A percentile compares a stretch with the other conserved stretches of the same genome.
Evolutionary conservation across 1,284 basidiomycete species (phyloP).

Genomic region (Leccinum fallax): DNA sequence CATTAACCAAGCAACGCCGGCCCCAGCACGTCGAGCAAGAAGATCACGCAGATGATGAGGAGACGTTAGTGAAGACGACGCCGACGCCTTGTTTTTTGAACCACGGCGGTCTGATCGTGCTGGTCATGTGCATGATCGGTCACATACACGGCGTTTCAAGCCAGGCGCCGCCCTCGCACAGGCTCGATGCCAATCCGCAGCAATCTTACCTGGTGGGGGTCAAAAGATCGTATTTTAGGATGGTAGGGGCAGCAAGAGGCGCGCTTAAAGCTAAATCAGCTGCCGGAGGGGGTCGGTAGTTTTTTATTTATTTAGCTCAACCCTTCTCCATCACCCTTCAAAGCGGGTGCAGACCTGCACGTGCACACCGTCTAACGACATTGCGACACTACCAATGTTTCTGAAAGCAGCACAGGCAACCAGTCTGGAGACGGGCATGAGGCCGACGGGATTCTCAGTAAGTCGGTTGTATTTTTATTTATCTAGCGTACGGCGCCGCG

Average conservation of each 20-base stretch:
- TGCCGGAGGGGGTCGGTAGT: no score
- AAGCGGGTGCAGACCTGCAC: no score
- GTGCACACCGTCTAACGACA: no score
- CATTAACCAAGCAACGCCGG: constrained; percentile 6
- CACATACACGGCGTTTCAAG: constrained; percentile 52
- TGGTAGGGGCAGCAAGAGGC: not conserved
- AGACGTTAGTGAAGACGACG: not conserved
- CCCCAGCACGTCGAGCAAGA: not conserved
- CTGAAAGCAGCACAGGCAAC: no score
- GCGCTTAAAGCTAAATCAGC: no score
- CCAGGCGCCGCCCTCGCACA: constrained; percentile 91
- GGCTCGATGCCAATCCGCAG: constrained; percentile 84
- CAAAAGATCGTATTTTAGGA: constrained; percentile 79
- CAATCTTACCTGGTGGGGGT: constrained; percentile 81
- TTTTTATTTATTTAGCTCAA: no score
- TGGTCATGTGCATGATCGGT: constrained; percentile 5
- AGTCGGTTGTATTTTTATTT: no score
- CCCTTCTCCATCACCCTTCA: no score
- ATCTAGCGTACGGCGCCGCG: no score
- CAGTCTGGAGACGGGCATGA: no score
- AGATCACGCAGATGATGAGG: not conserved
- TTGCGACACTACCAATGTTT: no score
- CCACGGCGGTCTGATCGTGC: constrained; percentile 9
- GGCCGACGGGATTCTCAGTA: no score
- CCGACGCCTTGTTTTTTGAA: not conserved